Percentiles rank a stretch among this genome's conserved stretches.
phyloP scores from a whole-genome alignment of 768 basidiomycete species.

The Termitomyces bulborhizus region DNA sequence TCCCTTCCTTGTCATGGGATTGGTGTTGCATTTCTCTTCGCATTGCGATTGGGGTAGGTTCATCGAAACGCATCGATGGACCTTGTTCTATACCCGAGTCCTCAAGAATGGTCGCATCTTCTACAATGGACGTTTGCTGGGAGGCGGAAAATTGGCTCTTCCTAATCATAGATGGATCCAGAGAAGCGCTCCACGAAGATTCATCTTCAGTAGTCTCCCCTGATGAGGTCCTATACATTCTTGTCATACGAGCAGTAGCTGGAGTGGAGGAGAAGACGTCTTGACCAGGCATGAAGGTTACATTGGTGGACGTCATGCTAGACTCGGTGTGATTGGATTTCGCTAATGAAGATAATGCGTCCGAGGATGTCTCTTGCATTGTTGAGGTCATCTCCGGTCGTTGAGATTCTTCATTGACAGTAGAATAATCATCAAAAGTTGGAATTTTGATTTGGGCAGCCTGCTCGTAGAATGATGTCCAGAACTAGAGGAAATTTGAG shows the following conservation, averaged over 20 bases:
- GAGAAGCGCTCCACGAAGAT: slow-evolving; percentile 65
- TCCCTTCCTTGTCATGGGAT: slow-evolving; percentile 35
- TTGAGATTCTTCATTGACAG: slow-evolving; percentile 43
- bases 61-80: slow-evolving; percentile 15
- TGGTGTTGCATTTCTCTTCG: slow-evolving; percentile 3
- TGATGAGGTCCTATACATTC: slow-evolving; percentile 30
- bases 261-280: slow-evolving; percentile 79
- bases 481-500: slow-evolving; percentile 54
- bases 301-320: slow-evolving; percentile 51
- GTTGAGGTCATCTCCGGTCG: slow-evolving; percentile 28
- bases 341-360: slow-evolving; percentile 14
- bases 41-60: slow-evolving; percentile 16
- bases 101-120: slow-evolving; percentile 25
- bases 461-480: slow-evolving; percentile 94
- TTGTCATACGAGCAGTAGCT: slow-evolving; percentile 38
- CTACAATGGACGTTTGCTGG: slow-evolving; percentile 45
- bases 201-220: slow-evolving; percentile 33
- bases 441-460: slow-evolving; percentile 86
- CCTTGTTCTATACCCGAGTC: slow-evolving; percentile 10
- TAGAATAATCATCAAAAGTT: slow-evolving; percentile 63
- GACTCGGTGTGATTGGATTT: slow-evolving; percentile 25
- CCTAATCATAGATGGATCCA: slow-evolving; percentile 70
- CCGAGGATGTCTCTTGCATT: slow-evolving; percentile 15
- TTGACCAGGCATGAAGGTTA: slow-evolving; percentile 68
- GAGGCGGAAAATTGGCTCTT: slow-evolving; percentile 49